Base-by-base conservation (phyloP, 352 stramenopile species). In the Phytopythium sindhum region DNA sequence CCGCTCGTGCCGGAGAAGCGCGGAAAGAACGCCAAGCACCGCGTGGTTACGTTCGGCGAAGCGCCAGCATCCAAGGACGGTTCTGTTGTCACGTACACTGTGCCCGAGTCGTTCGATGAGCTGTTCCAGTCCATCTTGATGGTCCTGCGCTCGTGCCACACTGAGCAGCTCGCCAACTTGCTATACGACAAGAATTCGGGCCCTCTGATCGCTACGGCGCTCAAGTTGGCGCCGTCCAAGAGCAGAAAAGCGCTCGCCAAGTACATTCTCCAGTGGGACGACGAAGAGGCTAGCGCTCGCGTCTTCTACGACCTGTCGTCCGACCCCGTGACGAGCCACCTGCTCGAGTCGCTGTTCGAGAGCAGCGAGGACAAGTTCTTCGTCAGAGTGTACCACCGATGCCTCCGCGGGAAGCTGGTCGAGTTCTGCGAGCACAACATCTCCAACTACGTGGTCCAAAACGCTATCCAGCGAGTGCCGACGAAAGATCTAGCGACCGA, bases 381-480 rank as follows among this genome's bases (percentile, higher is more conserved):
- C 42, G 65, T 69, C 0, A 82, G 79, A 56, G 61, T 94, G 28
- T 92, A 88, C 60, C 66, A 67, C n/a, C 81, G 84, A 23, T 92
- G 81, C 59, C 39, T 94, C 24, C 66, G 78, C 28, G 66, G 72
- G 33, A 83, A 85, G 42, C 70, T 94, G 66, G 64, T 92, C 47
- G 78, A 90, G 60, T 87, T 93, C 37, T 73, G 70, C 8, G 66
- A 92, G 67, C 83, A 94, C 64, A 74, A 71, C 47, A 89, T 94
- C 58, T 77, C 83, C 17, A 94, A 94, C 65, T 94, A 91, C 56
- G 86, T 94, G n/a, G 77, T 94, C 9, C 86, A 94, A 65, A 70
- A 91, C 50, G 80, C 69, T 12, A 80, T 94, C 33, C 71, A 85
- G 58, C 75, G 76, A n/a, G 74, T 89, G 24, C 60, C 67, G 55